Base-by-base conservation (phyloP, 306 rosid genomes). In the Amphicarpaea edgeworthii region DNA sequence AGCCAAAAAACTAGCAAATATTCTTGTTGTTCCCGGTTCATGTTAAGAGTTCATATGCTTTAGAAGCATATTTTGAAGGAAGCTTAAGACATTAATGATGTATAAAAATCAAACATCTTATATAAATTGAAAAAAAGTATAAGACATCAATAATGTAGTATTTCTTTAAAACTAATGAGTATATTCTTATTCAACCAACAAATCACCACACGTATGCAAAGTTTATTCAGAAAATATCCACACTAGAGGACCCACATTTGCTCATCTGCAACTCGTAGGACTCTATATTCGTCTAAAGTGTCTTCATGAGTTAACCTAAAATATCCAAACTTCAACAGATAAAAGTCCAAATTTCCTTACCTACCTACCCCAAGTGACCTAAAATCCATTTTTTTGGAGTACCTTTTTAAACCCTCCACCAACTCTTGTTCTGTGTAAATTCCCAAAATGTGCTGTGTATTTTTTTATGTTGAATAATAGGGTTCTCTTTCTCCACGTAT, bases 261-360 rank as follows among this genome's bases (percentile, higher is more conserved):
- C 38, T 57, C 2, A 57, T 57, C 9, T 58, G 4, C 40, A 26
- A 26, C 40, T 59, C 0, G 10, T 15, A 14, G 41, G 41, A 26
- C 62, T 23, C 23, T 54, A 16, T 54, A 16, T 32, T n/a, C 20
- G 17, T 51, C 70, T 30, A 3, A 34, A 54, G 8, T 51, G 38
- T 76, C 57, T 14, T 46, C 3, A 15, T 8, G 21, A 32, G 58
- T 26, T n/a, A 51, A 47, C 53, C 53, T 28, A 12, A 6, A 28
- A 3, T 14, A 30, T 34, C 34, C 41, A 42, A 64, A 63, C 12
- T 63, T 72, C 79, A 64, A 72, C 43, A 47, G n/a, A n/a, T n/a
- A 72, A 21, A 41, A 64, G 17, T 30, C 62, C 63, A 28, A 0
- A 64, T 79, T 72, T 65, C 75, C 79, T 6, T 53, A 54, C 79